Evolutionary conservation across 306 rosid genomes (phyloP).

Genomic region (Hippophae rhamnoides): DNA sequence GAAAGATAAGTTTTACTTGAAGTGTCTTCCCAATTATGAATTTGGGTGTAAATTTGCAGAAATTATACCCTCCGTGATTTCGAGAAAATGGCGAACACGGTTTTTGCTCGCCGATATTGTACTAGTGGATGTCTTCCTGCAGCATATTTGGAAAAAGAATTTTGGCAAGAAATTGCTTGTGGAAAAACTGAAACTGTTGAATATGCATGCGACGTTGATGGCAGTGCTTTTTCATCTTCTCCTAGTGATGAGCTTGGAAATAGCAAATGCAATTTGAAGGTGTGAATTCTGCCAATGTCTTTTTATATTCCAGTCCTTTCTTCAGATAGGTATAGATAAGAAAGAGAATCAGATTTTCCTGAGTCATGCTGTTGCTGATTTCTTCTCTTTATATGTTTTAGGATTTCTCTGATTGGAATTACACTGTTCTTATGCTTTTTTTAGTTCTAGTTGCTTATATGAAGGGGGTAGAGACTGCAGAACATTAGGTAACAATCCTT

Average conservation of each 20-base stretch:
- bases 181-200: slow-evolving; percentile 91
- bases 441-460: too few relatives aligned
- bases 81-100: slow-evolving; percentile 96
- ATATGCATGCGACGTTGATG: slow-evolving; percentile 98
- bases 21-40: slow-evolving; percentile 21
- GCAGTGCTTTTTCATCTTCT: slow-evolving; percentile 94
- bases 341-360: neutral
- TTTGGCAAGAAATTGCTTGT: slow-evolving; percentile 88
- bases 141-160: slow-evolving; percentile 75
- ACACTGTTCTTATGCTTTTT: too few relatives aligned
- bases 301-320: slow-evolving; percentile 1
- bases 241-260: slow-evolving; percentile 72
- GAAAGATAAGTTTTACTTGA: slow-evolving; percentile 5
- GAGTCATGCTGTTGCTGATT: neutral
- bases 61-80: slow-evolving; percentile 77
- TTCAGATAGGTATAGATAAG: neutral
- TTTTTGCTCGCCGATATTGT: slow-evolving; percentile 71
- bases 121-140: slow-evolving; percentile 79
- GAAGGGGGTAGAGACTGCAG: too few relatives aligned
- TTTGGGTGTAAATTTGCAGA: slow-evolving; percentile 41
- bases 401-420: neutral
- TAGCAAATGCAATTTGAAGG: slow-evolving; percentile 98
- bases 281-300: slow-evolving; percentile 28
- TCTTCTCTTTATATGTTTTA: neutral
- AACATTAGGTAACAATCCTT: too few relatives aligned